These are phyloP conservation scores for Mortierella sp. DNA, from an alignment of 371 early-diverging fungal species.

Conservation along the genomic window DNA sequence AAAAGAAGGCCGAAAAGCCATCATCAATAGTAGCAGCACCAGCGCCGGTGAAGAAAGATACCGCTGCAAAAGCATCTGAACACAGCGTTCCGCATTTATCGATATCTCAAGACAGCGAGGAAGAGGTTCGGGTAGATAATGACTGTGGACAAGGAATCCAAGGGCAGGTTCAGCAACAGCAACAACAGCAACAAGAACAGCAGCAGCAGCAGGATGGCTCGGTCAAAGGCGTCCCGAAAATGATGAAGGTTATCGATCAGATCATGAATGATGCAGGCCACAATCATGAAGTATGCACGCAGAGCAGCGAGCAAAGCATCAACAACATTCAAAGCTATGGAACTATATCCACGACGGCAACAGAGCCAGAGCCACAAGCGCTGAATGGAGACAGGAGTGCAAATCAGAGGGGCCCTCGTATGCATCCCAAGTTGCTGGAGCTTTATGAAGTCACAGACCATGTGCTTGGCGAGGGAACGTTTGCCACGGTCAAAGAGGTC, in stretches of 20 bases:
- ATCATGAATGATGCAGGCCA: neutral
- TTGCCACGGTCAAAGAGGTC: constrained; percentile 80
- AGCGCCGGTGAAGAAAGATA: neutral
- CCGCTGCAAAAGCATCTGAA: neutral
- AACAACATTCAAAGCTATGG: neutral
- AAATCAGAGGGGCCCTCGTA: constrained; percentile 22
- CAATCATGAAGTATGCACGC: neutral
- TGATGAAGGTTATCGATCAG: neutral
- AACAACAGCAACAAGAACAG: neutral
- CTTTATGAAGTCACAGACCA: constrained; percentile 61
- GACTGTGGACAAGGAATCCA: too few relatives aligned
- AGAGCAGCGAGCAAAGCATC: neutral
- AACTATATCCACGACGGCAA: neutral
- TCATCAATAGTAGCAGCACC: neutral
- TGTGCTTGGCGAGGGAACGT: constrained; percentile 76
- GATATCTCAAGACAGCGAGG: neutral
- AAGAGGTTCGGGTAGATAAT: too few relatives aligned
- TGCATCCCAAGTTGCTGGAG: constrained; percentile 53
- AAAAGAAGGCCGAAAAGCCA: neutral
- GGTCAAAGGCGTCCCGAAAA: neutral
- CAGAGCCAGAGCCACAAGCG: neutral
- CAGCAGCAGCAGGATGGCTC: neutral
- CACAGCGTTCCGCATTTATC: neutral
- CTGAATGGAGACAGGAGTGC: too few relatives aligned
- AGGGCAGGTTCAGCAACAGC: neutral